Percentiles rank a stretch among this genome's conserved stretches.
Conservation (phyloP, 1,139 yeast species). For the Nakaseomyces bracarensis region DNA sequence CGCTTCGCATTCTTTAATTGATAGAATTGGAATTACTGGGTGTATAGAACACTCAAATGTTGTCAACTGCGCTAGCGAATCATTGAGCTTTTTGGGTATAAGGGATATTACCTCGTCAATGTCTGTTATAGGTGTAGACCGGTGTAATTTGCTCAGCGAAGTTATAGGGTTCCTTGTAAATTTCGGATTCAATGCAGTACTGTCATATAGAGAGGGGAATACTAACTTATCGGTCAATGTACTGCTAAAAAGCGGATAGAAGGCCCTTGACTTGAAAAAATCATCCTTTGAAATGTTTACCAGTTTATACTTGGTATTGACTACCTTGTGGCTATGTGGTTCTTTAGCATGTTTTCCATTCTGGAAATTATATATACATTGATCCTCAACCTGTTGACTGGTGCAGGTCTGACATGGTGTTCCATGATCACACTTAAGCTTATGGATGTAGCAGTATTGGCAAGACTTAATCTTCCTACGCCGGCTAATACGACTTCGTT, state of each 20-base stretch:
- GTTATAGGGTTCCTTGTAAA: conserved; percentile 20
- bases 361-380: conserved; percentile 18
- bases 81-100: conserved; percentile 15
- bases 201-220: conserved; percentile 12
- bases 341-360: conserved; percentile 11
- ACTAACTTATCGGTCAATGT: conserved; percentile 20
- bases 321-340: not conserved
- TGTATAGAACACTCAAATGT: conserved; percentile 20
- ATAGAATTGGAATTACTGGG: conserved; percentile 23
- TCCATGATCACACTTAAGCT: conserved; percentile 21
- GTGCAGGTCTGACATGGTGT: conserved; percentile 23
- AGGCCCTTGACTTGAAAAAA: conserved; percentile 19
- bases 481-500: not conserved
- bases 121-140: conserved; percentile 7
- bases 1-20: conserved; percentile 9
- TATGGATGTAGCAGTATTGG: conserved; percentile 23
- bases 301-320: conserved; percentile 7
- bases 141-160: conserved; percentile 15
- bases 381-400: conserved; percentile 8
- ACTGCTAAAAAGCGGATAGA: conserved; percentile 22
- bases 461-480: conserved; percentile 19
- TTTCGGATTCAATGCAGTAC: conserved; percentile 8
- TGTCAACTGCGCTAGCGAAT: conserved; percentile 16
- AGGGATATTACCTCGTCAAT: conserved; percentile 16
- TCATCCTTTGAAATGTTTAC: conserved; percentile 8